A percentile compares a stretch with the other conserved stretches of the same genome.
phyloP scores from a whole-genome alignment of 2,329 filamentous ascomycete species.

The Graphilbum fragrans region DNA sequence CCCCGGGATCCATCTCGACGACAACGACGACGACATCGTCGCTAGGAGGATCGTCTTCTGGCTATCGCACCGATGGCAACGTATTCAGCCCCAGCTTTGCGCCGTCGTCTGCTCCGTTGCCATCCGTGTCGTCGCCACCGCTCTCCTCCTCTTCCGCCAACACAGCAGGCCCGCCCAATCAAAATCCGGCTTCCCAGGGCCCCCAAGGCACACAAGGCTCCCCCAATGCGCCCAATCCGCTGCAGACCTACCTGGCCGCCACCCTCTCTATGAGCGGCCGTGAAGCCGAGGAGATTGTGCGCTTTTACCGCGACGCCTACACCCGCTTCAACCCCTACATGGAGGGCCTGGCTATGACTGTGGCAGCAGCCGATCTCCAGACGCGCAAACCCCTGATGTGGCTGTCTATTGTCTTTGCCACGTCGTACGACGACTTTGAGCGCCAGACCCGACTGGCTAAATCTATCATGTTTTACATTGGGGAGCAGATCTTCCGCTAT shows the following conservation, averaged over 20 bases:
- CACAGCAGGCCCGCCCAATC: too few relatives aligned
- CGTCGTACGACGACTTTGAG: constrained; percentile 11
- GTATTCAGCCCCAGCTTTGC: too few relatives aligned
- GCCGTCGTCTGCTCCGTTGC: too few relatives aligned
- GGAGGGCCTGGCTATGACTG: not conserved
- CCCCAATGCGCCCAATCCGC: not conserved
- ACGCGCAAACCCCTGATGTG: constrained; percentile 11
- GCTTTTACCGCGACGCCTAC: constrained; percentile 10
- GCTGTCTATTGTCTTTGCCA: constrained; percentile 12
- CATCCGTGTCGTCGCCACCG: too few relatives aligned
- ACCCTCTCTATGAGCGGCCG: constrained; percentile 6
- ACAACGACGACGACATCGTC: too few relatives aligned
- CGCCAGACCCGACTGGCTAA: constrained; percentile 8
- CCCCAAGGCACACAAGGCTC: too few relatives aligned
- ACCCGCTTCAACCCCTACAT: constrained; percentile 9
- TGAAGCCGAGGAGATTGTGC: constrained; percentile 10
- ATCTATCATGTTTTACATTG: constrained; percentile 7
- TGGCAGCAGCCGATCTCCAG: constrained; percentile 7
- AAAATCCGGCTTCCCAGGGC: too few relatives aligned
- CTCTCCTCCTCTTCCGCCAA: too few relatives aligned
- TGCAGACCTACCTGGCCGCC: constrained; percentile 2
- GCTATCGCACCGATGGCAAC: too few relatives aligned
- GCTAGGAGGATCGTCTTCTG: too few relatives aligned
- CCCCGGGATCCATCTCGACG: not conserved
- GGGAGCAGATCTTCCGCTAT: constrained; percentile 10